These are phyloP conservation scores for Zea luxurians DNA, from an alignment of 176 grass and related monocot genomes.

Conservation along the genomic window DNA sequence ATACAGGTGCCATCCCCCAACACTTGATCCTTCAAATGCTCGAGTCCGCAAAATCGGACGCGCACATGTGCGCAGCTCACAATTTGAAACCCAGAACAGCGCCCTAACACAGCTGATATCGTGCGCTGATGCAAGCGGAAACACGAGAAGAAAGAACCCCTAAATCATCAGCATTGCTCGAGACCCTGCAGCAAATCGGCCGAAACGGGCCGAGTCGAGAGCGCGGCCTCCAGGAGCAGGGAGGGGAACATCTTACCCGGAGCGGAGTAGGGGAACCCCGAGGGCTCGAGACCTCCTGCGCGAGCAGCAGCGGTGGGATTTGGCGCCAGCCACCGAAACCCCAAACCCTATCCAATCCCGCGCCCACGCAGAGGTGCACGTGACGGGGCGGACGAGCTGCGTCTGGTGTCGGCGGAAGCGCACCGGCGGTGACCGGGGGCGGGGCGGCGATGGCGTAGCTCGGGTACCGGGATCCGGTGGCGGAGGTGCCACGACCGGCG, in stretches of 20 bases:
- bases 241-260: neutral
- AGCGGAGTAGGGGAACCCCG: neutral
- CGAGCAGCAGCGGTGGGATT: neutral
- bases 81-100: neutral
- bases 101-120: neutral
- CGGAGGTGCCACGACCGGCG: neutral
- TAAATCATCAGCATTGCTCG: conserved; percentile 22
- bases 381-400: neutral
- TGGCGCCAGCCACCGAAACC: neutral
- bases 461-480: neutral
- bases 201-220: neutral
- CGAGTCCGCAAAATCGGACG: neutral
- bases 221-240: neutral
- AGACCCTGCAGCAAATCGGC: neutral
- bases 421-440: neutral
- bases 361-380: neutral
- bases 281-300: neutral
- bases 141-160: neutral
- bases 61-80: neutral
- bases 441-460: neutral
- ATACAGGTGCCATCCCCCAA: neutral
- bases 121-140: neutral
- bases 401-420: neutral
- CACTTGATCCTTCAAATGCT: neutral
- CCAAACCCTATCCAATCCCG: neutral